Base-by-base conservation (phyloP, 176 grass and related monocot species). In the Carex scoparia region DNA sequence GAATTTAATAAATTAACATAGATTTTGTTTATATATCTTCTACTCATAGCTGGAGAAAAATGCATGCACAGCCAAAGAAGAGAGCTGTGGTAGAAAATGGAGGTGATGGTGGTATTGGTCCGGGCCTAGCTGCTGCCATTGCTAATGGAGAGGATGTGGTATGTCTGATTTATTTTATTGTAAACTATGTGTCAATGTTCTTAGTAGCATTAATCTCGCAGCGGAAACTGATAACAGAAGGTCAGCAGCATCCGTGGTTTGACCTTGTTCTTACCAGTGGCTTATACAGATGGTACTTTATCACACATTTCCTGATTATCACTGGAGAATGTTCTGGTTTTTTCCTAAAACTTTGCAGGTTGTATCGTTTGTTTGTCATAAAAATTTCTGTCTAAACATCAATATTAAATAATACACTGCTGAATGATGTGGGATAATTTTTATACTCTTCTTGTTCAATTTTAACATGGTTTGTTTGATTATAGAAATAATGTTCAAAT, bases 71-170 rank as follows among this genome's bases (percentile, higher is more conserved):
- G 82, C 53, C 90, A 30, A 97, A 97, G 90, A 97, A 87, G 66
- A 85, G 87, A 80, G 60, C 72, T 19, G n/a, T 82, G 0, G 30
- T 18, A 53, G 94, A 97, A 82, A 93, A 90, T 82, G 94, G 90
- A 56, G 81, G 61, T 28, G 86, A 94, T 73, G 89, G 82, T 42
- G 91, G 84, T 32, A 68, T 84, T 4, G 90, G 86, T 19, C 58
- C 48, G 5, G 86, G 84, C 23, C 84, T 97, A 12, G 90, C 86
- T 9, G 75, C 86, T 60, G 85, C 90, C 61, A 90, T 92, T 31
- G 84, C 91, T 58, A 98, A 98, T 68, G 91, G 89, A 61, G 95
- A 98, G 62, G 93, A 98, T 79, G 62, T 98, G 87, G 81, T 83
- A 83, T 56, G 46, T 66, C 61, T 33, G 27, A 83, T 83, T 83